Evolutionary conservation across 2,329 filamentous ascomycete genomes (phyloP).

Genomic region (Pseudogymnoascus sp.): DNA sequence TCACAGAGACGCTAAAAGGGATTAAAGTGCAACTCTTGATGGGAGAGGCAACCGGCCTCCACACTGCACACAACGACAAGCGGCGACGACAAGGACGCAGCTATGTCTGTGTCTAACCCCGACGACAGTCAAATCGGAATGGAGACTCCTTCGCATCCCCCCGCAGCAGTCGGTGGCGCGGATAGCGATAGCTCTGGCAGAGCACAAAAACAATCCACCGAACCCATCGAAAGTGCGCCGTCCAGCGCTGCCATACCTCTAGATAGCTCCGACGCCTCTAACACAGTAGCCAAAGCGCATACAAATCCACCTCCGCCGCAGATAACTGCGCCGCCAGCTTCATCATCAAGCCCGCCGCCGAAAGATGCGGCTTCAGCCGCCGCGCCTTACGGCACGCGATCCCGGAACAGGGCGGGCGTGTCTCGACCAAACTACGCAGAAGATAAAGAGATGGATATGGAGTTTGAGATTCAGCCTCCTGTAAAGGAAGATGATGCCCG

Average conservation of each 20-base stretch:
- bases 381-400: slow-evolving; percentile 74
- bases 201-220: background rate
- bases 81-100: background rate
- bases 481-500: slow-evolving; percentile 52
- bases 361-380: slow-evolving; percentile 1
- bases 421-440: slow-evolving; percentile 92
- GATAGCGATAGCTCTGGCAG: background rate
- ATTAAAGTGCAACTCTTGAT: slow-evolving; percentile 1
- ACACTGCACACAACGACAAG: background rate
- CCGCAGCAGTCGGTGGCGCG: background rate
- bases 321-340: background rate
- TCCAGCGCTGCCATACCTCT: background rate
- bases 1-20: background rate
- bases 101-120: background rate
- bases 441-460: slow-evolving; percentile 82
- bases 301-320: background rate
- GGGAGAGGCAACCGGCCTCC: background rate
- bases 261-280: background rate
- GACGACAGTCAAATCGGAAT: background rate
- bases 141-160: background rate
- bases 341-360: background rate
- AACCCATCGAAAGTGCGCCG: background rate
- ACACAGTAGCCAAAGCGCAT: background rate
- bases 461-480: slow-evolving; percentile 65
- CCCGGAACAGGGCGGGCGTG: slow-evolving; percentile 75